These are phyloP conservation scores for Stereum hirsutum DNA, from an alignment of 1,284 basidiomycete species.

Conservation along the genomic window DNA sequence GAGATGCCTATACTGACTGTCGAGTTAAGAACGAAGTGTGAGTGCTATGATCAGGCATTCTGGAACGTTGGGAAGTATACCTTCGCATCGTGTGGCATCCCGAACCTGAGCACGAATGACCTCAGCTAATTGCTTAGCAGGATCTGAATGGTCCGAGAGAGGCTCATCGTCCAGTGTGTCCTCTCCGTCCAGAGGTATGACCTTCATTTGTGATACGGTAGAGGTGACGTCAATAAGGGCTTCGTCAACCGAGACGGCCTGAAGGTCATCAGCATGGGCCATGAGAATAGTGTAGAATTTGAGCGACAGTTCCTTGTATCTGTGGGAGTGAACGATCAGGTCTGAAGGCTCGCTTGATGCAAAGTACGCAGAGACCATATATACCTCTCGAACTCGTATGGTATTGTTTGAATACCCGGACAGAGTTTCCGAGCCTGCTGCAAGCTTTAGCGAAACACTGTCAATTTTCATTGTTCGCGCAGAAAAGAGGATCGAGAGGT, in stretches of 20 bases:
- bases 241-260: slow-evolving; percentile 96
- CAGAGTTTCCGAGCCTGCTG: slow-evolving; percentile 81
- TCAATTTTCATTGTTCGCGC: neutral
- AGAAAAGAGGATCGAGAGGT: neutral
- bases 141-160: slow-evolving; percentile 33
- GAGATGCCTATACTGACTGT: slow-evolving; percentile 87
- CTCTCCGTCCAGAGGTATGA: slow-evolving; percentile 18
- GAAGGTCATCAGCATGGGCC: slow-evolving; percentile 81
- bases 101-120: slow-evolving; percentile 72
- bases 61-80: slow-evolving; percentile 24
- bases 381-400: slow-evolving; percentile 81
- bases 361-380: slow-evolving; percentile 11
- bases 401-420: slow-evolving; percentile 70
- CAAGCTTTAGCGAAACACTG: slow-evolving; percentile 40
- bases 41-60: neutral
- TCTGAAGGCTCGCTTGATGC: neutral
- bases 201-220: slow-evolving; percentile 40
- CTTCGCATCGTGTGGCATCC: slow-evolving; percentile 76
- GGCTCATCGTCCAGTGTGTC: slow-evolving; percentile 19
- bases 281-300: slow-evolving; percentile 92
- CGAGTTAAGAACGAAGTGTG: slow-evolving; percentile 8
- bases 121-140: slow-evolving; percentile 74
- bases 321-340: slow-evolving; percentile 18
- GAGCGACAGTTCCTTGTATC: slow-evolving; percentile 76
- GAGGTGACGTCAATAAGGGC: slow-evolving; percentile 85